Base-by-base conservation (phyloP, 2,329 filamentous ascomycete species). In the Fusarium odoratissimum region DNA sequence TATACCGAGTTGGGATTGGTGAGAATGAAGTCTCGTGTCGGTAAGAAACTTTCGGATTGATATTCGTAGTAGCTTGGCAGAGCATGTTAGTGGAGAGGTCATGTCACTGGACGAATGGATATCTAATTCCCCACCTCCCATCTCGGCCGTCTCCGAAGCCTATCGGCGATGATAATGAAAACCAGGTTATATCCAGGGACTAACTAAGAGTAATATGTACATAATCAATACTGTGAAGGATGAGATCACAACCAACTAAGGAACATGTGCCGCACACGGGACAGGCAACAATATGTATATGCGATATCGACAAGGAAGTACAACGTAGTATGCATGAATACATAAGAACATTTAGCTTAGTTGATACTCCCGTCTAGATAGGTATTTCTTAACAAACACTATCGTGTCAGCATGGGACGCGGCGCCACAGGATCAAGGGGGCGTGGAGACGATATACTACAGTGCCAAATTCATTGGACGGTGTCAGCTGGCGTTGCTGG, bases 111-210 rank as follows among this genome's bases (percentile, higher is more conserved):
- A 60, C 38, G 37, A 54, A 65, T 42, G 40, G 40, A 57, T 41
- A 64, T 49, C 38, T 55, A n/a, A 38, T 44, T 54, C 51, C 37
- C 60, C 51, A 57, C 49, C 44, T 48, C 51, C 49, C 64, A 48
- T 46, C 25, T 60, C 69, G 69, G 69, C 49, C 46, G 55, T 37
- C 69, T 55, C 70, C 69, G 70, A 72, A 60, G 44, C 49, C 28
- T 52, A 69, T 64, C 44, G 49, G 64, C 51, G 41, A 54, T 63
- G 45, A 38, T 56, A 51, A 48, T 52, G 40, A 45, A 35, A 56
- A 54, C 33, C 14, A 59, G 46, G 41, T 38, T 52, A 48, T 61
- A 71, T 56, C 40, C 45, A 71, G 49, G 51, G 37, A 57, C 16
- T 35, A 58, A 49, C 59, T 40, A 33, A 63, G 25, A n/a, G 30